These are phyloP conservation scores for Dissophora ornata DNA, from an alignment of 192 early-diverging fungal species.

Conservation along the genomic window DNA sequence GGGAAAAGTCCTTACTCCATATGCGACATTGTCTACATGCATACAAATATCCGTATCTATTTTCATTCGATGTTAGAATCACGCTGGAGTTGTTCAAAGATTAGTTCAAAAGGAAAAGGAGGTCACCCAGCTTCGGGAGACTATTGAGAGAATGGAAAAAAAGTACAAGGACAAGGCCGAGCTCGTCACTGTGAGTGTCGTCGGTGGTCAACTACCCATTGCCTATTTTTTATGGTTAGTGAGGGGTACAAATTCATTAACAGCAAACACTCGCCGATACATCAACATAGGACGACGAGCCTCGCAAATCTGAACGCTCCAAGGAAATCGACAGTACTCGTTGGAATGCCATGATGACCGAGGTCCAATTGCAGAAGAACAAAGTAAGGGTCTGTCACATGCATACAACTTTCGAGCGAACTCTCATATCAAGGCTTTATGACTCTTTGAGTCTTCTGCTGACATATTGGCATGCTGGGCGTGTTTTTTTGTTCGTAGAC, in stretches of 20 bases:
- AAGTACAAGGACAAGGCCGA: constrained; percentile 56
- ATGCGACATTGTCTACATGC: background rate
- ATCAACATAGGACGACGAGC: constrained; percentile 42
- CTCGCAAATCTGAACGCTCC: constrained; percentile 44
- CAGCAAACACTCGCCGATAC: background rate
- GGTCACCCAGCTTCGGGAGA: constrained; percentile 47
- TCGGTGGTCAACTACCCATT: constrained; percentile 1
- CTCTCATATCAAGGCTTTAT: too few relatives aligned
- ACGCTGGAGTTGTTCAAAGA: constrained; percentile 52
- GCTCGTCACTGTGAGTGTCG: constrained; percentile 48
- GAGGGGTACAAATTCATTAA: too few relatives aligned
- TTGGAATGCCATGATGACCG: constrained; percentile 51
- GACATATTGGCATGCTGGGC: too few relatives aligned
- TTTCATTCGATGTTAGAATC: constrained; percentile 26
- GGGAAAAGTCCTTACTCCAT: too few relatives aligned
- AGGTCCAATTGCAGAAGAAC: constrained; percentile 48
- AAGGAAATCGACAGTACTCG: constrained; percentile 51
- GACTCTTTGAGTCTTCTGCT: too few relatives aligned
- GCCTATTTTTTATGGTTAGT: background rate
- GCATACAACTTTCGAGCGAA: background rate
- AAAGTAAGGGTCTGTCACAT: constrained; percentile 16
- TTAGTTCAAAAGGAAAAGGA: constrained; percentile 54
- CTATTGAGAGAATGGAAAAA: constrained; percentile 48
- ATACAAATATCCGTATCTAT: background rate
- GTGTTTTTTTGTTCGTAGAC: too few relatives aligned